These are phyloP conservation scores for Fraxinus albicans DNA, from an alignment of 305 asterid species.

Conservation along the genomic window DNA sequence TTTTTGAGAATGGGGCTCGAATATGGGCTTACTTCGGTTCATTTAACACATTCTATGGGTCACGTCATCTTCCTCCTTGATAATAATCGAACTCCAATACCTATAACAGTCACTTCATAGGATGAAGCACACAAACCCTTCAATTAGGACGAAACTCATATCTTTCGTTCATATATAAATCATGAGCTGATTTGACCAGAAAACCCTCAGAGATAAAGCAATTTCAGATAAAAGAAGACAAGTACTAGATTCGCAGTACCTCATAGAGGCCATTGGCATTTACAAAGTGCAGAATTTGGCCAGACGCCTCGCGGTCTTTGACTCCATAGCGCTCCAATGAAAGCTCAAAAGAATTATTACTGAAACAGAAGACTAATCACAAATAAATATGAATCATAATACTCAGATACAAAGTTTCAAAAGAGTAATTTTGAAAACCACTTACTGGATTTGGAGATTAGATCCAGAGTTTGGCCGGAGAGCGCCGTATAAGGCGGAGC, in stretches of 20 bases:
- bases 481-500: conserved; percentile 49
- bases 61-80: neutral
- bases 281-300: conserved; percentile 48
- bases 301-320: conserved; percentile 54
- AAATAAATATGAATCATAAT: neutral
- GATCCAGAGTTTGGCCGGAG: conserved; percentile 50
- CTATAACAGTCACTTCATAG: neutral
- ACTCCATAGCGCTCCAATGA: conserved; percentile 67
- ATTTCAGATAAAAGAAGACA: neutral
- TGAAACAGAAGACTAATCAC: conserved; percentile 26
- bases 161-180: neutral
- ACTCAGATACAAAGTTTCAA: neutral
- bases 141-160: neutral
- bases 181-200: neutral
- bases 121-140: neutral
- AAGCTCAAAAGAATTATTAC: conserved; percentile 60
- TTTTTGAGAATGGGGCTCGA: neutral
- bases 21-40: neutral
- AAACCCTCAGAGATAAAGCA: neutral
- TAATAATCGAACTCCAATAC: neutral
- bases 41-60: neutral
- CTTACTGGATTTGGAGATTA: conserved; percentile 45
- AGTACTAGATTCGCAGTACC: conserved; percentile 35
- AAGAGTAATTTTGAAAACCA: neutral
- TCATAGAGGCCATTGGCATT: conserved; percentile 42